phyloP scores from a whole-genome alignment of 305 asterid species.

The Fraxinus sp. region DNA sequence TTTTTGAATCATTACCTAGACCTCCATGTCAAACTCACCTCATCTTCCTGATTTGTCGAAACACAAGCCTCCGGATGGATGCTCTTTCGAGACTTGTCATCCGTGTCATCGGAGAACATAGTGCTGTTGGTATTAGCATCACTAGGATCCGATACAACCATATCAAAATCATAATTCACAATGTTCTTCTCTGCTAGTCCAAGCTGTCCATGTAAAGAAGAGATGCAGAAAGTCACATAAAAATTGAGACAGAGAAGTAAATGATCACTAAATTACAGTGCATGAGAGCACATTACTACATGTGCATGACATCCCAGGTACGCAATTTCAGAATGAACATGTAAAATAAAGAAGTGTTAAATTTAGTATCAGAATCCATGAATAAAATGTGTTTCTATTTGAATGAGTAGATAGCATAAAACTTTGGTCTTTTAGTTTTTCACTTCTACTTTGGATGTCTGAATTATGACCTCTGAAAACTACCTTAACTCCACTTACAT shows the following conservation, averaged over 20 bases:
- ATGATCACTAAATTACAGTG: slow-evolving; percentile 15
- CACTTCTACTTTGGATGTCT: neutral
- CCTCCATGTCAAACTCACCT: slow-evolving; percentile 46
- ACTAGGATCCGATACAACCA: slow-evolving; percentile 81
- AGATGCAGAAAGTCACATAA: slow-evolving; percentile 20
- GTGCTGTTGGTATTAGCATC: slow-evolving; percentile 96
- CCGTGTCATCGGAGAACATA: slow-evolving; percentile 94
- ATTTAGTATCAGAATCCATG: neutral
- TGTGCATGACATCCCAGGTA: neutral
- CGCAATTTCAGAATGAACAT: neutral
- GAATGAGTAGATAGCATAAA: neutral
- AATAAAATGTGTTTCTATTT: neutral
- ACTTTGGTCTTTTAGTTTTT: neutral
- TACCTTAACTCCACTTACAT: neutral
- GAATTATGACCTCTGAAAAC: neutral
- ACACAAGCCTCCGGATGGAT: slow-evolving; percentile 41
- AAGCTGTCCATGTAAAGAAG: slow-evolving; percentile 59
- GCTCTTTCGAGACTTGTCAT: slow-evolving; percentile 66
- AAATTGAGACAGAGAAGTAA: slow-evolving; percentile 8
- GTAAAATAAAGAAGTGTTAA: neutral
- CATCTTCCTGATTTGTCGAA: slow-evolving; percentile 59
- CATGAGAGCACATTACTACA: slow-evolving; percentile 20
- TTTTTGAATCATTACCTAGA: neutral
- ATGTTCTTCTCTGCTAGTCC: slow-evolving; percentile 96
- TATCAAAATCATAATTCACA: slow-evolving; percentile 75